phyloP scores from a whole-genome alignment of 306 rosid genomes.

The Pachyrhizus erosus region DNA sequence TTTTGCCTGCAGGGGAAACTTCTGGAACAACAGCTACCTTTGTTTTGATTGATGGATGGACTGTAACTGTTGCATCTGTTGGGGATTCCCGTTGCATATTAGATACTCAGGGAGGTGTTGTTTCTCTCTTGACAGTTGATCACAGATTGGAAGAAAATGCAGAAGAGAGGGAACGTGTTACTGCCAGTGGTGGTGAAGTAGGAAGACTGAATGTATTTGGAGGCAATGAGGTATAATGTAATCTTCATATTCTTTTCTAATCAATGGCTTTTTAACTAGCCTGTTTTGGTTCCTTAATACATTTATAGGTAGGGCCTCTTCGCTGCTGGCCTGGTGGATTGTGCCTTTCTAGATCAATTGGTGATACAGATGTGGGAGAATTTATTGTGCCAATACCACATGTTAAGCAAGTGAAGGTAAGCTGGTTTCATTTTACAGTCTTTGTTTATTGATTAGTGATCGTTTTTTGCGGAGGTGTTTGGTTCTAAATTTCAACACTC shows the following conservation, averaged over 20 bases:
- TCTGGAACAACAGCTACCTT: conserved; percentile 94
- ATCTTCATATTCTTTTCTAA: conserved; percentile 36
- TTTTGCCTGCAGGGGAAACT: conserved; percentile 72
- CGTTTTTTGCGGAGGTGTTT: conserved; percentile 4
- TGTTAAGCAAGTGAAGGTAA: conserved; percentile 96
- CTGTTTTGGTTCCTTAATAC: conserved; percentile 32
- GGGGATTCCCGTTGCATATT: conserved; percentile 96
- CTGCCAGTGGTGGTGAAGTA: conserved; percentile 99
- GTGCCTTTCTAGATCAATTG: conserved; percentile 94
- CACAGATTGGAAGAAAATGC: conserved; percentile 93
- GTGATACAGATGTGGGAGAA: conserved; percentile 92
- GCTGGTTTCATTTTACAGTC: conserved; percentile 21
- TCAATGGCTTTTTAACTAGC: background rate
- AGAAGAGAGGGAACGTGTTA: conserved; percentile 94
- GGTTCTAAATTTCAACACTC: conserved; percentile 26
- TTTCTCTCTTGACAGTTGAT: conserved; percentile 92
- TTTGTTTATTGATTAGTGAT: conserved; percentile 14
- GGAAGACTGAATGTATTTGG: conserved; percentile 95
- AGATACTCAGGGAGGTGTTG: conserved; percentile 89
- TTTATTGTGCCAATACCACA: conserved; percentile 93
- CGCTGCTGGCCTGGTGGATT: conserved; percentile 99
- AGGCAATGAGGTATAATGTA: conserved; percentile 70
- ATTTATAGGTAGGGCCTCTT: conserved; percentile 84
- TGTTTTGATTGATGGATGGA: conserved; percentile 88
- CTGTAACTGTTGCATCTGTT: conserved; percentile 88